Conservation (phyloP, 1,139 yeast species). For the Petasospora fabianii region DNA sequence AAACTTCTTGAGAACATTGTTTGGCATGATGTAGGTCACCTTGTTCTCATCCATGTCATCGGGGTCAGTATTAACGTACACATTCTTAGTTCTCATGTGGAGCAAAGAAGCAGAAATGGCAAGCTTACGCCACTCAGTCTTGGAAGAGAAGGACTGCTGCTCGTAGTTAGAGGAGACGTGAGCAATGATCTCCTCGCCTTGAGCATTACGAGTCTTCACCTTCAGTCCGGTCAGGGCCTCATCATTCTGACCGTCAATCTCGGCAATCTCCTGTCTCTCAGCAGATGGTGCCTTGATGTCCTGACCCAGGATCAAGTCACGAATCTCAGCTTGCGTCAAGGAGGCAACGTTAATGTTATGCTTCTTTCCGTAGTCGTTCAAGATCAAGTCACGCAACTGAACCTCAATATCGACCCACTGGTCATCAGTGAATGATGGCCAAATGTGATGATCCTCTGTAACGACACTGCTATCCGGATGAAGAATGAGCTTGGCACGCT, state of each 20-base stretch:
- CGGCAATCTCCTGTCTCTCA: slow-evolving; percentile 75
- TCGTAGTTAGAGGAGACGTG: slow-evolving; percentile 91
- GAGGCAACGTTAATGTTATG: slow-evolving; percentile 84
- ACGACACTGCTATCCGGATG: slow-evolving; percentile 69
- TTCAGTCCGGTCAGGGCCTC: slow-evolving; percentile 60
- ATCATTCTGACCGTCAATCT: slow-evolving; percentile 58
- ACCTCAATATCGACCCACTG: slow-evolving; percentile 93
- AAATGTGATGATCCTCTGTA: slow-evolving; percentile 77
- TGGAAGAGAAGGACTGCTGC: slow-evolving; percentile 76
- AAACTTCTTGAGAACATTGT: slow-evolving; percentile 72
- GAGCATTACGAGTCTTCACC: slow-evolving; percentile 83
- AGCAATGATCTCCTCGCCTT: slow-evolving; percentile 93
- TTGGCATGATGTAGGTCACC: slow-evolving; percentile 73
- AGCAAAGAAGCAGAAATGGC: slow-evolving; percentile 78
- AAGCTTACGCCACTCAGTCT: slow-evolving; percentile 87
- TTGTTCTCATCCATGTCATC: slow-evolving; percentile 53
- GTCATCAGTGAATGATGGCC: slow-evolving; percentile 88
- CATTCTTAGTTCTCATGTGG: slow-evolving; percentile 70
- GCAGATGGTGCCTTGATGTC: slow-evolving; percentile 88
- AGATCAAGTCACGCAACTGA: slow-evolving; percentile 80
- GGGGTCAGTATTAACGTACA: slow-evolving; percentile 56
- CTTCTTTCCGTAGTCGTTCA: slow-evolving; percentile 80
- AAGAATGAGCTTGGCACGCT: slow-evolving; percentile 69
- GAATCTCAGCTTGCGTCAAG: slow-evolving; percentile 86
- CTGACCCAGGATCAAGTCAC: slow-evolving; percentile 93